Evolutionary conservation across 139 green algal genomes (phyloP).

Genomic region (Chlorella sp.): DNA sequence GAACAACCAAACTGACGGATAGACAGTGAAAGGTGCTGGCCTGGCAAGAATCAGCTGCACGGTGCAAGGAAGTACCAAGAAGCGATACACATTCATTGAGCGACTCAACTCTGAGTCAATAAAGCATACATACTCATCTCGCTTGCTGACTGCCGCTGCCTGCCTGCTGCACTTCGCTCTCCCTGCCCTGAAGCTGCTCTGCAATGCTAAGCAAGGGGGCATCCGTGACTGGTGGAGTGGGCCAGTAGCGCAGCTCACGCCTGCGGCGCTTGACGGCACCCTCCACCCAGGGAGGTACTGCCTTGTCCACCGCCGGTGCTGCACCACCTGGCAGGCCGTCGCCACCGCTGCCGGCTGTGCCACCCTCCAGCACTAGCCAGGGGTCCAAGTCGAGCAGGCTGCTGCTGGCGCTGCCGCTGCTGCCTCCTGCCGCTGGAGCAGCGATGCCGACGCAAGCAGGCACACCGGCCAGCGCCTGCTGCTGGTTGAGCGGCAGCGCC

Average conservation of each 20-base stretch:
- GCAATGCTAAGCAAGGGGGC: background rate
- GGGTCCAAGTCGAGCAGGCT: background rate
- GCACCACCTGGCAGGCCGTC: background rate
- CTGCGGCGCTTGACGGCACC: conserved; percentile 7
- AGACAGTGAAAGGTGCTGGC: too few species aligned
- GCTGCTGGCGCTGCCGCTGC: background rate
- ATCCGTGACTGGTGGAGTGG: background rate
- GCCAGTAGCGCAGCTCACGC: conserved; percentile 1
- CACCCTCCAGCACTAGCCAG: conserved; percentile 17
- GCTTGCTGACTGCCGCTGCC: background rate
- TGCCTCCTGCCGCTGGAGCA: background rate
- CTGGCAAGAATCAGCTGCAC: too few species aligned
- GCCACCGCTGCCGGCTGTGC: background rate
- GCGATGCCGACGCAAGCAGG: background rate
- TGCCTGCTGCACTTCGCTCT: background rate
- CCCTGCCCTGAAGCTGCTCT: background rate
- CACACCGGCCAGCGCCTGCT: background rate
- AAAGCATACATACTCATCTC: too few species aligned
- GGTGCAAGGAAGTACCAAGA: too few species aligned
- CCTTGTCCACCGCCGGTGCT: background rate
- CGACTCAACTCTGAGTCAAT: too few species aligned
- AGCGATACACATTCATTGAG: too few species aligned
- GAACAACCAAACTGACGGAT: too few species aligned
- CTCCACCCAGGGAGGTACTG: conserved; percentile 15
- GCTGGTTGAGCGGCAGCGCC: background rate